phyloP scores from a whole-genome alignment of 2,329 filamentous ascomycete species.

The Phoma sp. region DNA sequence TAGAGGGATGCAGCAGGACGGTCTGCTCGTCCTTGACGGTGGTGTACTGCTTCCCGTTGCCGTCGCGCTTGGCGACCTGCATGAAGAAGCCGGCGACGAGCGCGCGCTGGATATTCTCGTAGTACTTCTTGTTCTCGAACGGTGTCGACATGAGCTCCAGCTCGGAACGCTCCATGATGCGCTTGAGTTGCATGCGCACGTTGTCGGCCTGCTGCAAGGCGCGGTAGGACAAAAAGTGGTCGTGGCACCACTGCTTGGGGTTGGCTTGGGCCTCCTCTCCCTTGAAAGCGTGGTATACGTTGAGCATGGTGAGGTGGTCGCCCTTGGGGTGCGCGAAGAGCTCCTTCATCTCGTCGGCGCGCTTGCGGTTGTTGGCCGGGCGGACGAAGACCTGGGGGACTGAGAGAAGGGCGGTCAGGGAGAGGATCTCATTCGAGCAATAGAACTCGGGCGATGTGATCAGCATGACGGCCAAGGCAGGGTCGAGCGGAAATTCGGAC shows the following conservation, averaged over 20 bases:
- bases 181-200: slow-evolving; percentile 86
- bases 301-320: slow-evolving; percentile 94
- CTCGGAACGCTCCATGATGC: slow-evolving; percentile 94
- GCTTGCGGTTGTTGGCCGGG: slow-evolving; percentile 82
- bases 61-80: slow-evolving; percentile 96
- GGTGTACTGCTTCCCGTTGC: slow-evolving; percentile 84
- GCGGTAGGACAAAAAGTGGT: slow-evolving; percentile 91
- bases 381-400: slow-evolving; percentile 94
- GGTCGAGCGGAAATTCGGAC: slow-evolving; percentile 94
- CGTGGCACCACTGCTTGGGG: slow-evolving; percentile 90
- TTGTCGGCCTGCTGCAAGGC: slow-evolving; percentile 92
- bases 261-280: slow-evolving; percentile 71
- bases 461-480: slow-evolving; percentile 93
- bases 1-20: slow-evolving; percentile 91
- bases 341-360: slow-evolving; percentile 96
- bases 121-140: slow-evolving; percentile 96
- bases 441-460: slow-evolving; percentile 98
- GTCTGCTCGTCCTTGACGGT: slow-evolving; percentile 97
- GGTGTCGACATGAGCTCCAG: slow-evolving; percentile 86
- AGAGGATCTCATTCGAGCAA: slow-evolving; percentile 97
- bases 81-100: slow-evolving; percentile 98
- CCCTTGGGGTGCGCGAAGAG: slow-evolving; percentile 92
- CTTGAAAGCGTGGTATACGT: slow-evolving; percentile 98
- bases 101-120: slow-evolving; percentile 93
- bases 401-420: slow-evolving; percentile 89